phyloP scores from a whole-genome alignment of 164 flowering plant species.

The Chimonanthus salicifolius region DNA sequence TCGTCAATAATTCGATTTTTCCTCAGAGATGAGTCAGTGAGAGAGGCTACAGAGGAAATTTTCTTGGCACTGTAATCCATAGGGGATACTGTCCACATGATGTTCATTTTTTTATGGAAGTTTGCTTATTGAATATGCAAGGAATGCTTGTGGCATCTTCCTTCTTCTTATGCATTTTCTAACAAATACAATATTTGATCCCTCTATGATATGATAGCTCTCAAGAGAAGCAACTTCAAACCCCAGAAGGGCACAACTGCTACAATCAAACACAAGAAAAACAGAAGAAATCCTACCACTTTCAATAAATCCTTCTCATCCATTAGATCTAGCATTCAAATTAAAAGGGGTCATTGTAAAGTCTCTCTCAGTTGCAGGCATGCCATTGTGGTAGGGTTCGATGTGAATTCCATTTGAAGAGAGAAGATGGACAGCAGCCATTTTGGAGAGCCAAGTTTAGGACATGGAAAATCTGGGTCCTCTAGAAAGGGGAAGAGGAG shows the following conservation, averaged over 20 bases:
- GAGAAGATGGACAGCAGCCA: constrained; percentile 49
- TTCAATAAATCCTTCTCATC: constrained; percentile 10
- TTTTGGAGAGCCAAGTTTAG: constrained; percentile 56
- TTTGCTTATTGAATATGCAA: neutral
- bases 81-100: constrained; percentile 12
- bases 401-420: neutral
- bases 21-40: neutral
- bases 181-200: neutral
- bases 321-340: constrained; percentile 28
- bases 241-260: constrained; percentile 8
- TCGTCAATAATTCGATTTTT: neutral
- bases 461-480: constrained; percentile 42
- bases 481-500: constrained; percentile 69
- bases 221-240: constrained; percentile 37
- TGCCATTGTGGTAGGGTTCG: neutral
- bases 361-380: constrained; percentile 2
- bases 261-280: neutral
- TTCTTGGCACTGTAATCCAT: constrained; percentile 15
- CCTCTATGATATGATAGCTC: neutral
- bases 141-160: neutral
- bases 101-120: neutral
- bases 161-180: neutral
- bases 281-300: neutral
- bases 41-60: constrained; percentile 17
- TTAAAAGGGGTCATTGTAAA: constrained; percentile 10